These are phyloP conservation scores for Picea mariana DNA, from an alignment of 83 land plant genomes.

Conservation along the genomic window DNA sequence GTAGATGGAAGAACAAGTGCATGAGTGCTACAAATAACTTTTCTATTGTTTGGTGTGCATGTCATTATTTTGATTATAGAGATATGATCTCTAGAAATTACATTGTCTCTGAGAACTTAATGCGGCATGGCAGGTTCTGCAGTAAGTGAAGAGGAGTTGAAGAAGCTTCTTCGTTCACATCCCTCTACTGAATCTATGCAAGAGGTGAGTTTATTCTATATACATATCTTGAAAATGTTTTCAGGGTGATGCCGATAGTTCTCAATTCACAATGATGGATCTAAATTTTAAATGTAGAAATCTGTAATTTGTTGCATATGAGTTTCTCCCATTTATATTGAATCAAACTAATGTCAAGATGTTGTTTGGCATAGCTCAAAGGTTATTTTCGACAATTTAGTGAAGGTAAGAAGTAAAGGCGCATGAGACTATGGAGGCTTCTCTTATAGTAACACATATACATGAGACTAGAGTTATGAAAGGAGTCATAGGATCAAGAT, in stretches of 20 bases:
- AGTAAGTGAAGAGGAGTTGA: constrained; percentile 5
- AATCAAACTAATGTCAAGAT: neutral
- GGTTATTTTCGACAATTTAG: neutral
- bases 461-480: too few species aligned
- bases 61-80: neutral
- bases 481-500: too few species aligned
- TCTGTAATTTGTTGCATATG: neutral
- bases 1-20: neutral
- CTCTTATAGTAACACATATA: too few species aligned
- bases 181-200: constrained; percentile 14
- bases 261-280: neutral
- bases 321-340: neutral
- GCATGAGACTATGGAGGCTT: too few species aligned
- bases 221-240: neutral
- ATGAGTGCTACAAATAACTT: neutral
- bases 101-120: neutral
- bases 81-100: neutral
- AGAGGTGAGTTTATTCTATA: constrained; percentile 12
- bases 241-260: neutral
- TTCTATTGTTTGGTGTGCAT: neutral
- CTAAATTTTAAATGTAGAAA: neutral
- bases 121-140: neutral
- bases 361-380: neutral
- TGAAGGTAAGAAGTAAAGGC: too few species aligned
- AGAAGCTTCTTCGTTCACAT: constrained; percentile 9